Evolutionary conservation across 176 grass and related monocot species (phyloP).

Genomic region (Zizania latifolia): DNA sequence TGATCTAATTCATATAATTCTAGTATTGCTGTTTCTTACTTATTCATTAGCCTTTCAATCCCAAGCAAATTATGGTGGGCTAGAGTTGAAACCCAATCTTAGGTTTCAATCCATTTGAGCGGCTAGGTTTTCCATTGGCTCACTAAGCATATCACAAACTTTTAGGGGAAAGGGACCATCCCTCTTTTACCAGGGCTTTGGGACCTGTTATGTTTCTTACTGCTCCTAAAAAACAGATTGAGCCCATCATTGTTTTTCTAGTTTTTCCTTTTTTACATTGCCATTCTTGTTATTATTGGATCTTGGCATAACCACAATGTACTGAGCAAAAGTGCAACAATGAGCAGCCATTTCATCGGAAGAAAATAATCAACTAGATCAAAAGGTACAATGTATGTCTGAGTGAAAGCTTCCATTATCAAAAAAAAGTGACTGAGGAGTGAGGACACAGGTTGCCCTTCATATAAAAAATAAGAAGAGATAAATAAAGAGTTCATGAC

Average conservation of each 20-base stretch:
- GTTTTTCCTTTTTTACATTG: background rate
- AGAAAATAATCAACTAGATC: background rate
- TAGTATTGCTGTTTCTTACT: background rate
- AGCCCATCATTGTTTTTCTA: background rate
- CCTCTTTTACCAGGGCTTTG: no score
- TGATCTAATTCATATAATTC: background rate
- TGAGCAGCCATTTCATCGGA: background rate
- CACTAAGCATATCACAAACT: no score
- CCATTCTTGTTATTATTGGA: background rate
- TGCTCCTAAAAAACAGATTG: background rate
- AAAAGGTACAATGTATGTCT: background rate
- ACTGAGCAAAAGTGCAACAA: background rate
- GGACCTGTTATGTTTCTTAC: no score
- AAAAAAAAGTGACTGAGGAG: no score
- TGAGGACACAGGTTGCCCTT: no score
- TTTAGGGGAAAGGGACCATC: no score
- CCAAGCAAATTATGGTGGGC: no score
- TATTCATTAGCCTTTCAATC: no score
- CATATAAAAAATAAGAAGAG: no score
- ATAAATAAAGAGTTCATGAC: conserved; percentile 4
- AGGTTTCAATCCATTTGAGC: no score
- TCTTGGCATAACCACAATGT: background rate
- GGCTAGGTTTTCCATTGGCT: no score
- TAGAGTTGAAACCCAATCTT: no score
- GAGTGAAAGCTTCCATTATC: background rate